These are phyloP conservation scores for Wickerhamomyces mucosus DNA, from an alignment of 805 yeast species.

Conservation along the genomic window DNA sequence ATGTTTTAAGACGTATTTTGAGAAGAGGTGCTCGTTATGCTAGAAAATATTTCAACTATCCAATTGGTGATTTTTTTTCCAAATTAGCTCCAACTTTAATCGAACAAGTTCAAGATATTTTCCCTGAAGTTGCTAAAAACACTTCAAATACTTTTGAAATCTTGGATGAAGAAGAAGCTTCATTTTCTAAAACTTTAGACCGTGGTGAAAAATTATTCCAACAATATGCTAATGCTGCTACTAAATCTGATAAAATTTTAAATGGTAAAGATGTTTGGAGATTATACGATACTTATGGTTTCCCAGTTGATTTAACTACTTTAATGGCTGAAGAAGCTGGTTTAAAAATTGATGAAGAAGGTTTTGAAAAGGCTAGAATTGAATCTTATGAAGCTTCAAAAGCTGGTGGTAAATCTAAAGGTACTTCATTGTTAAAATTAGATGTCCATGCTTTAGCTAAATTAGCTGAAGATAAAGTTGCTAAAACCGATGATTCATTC, in stretches of 20 bases:
- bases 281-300: slow-evolving; percentile 95
- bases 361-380: slow-evolving; percentile 82
- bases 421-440: slow-evolving; percentile 58
- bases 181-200: slow-evolving; percentile 91
- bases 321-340: slow-evolving; percentile 99
- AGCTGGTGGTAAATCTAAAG: slow-evolving; percentile 61
- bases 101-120: slow-evolving; percentile 75
- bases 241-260: slow-evolving; percentile 62
- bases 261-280: slow-evolving; percentile 98
- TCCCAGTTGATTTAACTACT: slow-evolving; percentile 96
- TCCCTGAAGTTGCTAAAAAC: slow-evolving; percentile 82
- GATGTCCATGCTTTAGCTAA: slow-evolving; percentile 86
- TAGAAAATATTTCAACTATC: slow-evolving; percentile 91
- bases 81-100: slow-evolving; percentile 88
- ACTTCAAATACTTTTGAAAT: slow-evolving; percentile 76
- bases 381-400: slow-evolving; percentile 93
- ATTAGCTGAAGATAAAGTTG: slow-evolving; percentile 50
- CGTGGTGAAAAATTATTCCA: slow-evolving; percentile 97
- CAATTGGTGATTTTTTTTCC: slow-evolving; percentile 90
- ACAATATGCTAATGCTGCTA: slow-evolving; percentile 80
- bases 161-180: slow-evolving; percentile 90
- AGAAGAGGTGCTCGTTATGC: slow-evolving; percentile 98
- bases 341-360: slow-evolving; percentile 82
- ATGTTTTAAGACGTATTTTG: slow-evolving; percentile 90
- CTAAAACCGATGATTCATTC: slow-evolving; percentile 74